These are phyloP conservation scores for Leccinum uliginosum DNA, from an alignment of 768 basidiomycete genomes.

Conservation along the genomic window DNA sequence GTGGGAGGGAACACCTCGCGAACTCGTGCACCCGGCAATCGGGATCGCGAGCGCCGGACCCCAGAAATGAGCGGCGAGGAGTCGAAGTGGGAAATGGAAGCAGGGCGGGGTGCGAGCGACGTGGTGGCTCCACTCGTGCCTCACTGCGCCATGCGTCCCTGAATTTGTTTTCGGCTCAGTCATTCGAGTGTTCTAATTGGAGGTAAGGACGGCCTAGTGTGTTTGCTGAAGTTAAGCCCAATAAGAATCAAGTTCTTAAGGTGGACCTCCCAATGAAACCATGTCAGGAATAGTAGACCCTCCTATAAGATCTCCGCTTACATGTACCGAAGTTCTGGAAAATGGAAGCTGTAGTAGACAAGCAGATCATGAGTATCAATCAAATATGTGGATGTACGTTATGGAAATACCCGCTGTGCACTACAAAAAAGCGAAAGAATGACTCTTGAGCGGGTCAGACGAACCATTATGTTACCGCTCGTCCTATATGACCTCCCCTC, in stretches of 20 bases:
- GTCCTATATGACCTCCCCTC: constrained; percentile 36
- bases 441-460: background rate
- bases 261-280: background rate
- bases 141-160: no score
- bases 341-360: background rate
- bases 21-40: no score
- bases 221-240: background rate
- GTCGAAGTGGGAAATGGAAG: no score
- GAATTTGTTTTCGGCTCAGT: background rate
- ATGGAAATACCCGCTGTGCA: background rate
- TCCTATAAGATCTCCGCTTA: background rate
- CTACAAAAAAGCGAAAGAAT: constrained; percentile 1
- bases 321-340: background rate
- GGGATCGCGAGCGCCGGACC: no score
- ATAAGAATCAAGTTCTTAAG: background rate
- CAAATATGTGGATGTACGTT: background rate
- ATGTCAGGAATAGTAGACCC: background rate
- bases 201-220: background rate
- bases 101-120: no score
- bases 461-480: constrained; percentile 22
- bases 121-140: no score
- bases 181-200: background rate
- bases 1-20: no score
- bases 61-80: no score
- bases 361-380: background rate